Conservation (phyloP, 768 basidiomycete genomes). For the Agrocybe chaxingu region DNA sequence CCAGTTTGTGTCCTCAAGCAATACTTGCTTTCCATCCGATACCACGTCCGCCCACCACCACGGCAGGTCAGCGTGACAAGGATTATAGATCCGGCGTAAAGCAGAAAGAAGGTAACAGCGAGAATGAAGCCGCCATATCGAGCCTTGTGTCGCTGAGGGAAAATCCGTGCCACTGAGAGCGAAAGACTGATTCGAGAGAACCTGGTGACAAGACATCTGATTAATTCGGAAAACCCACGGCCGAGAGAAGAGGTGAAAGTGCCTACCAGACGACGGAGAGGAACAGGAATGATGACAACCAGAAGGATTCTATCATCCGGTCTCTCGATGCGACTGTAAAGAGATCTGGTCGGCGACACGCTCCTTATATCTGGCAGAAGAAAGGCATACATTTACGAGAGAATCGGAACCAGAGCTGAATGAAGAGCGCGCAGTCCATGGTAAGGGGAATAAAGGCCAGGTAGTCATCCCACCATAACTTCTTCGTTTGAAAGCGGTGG, state of each 20-base stretch:
- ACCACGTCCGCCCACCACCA: neutral
- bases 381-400: neutral
- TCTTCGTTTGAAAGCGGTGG: slow-evolving; percentile 10
- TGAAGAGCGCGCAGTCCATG: slow-evolving; percentile 9
- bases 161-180: slow-evolving; percentile 9
- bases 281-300: neutral
- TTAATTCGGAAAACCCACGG: neutral
- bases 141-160: slow-evolving; percentile 2
- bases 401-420: slow-evolving; percentile 10
- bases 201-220: neutral
- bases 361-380: neutral
- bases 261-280: slow-evolving; percentile 5
- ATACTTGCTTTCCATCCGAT: neutral
- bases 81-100: slow-evolving; percentile 2
- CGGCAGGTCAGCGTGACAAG: slow-evolving; percentile 1
- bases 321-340: neutral
- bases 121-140: slow-evolving; percentile 3
- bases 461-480: slow-evolving; percentile 24
- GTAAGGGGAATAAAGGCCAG: slow-evolving; percentile 13
- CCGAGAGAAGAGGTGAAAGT: neutral
- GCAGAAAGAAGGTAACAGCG: slow-evolving; percentile 1
- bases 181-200: slow-evolving; percentile 8
- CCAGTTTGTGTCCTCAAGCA: neutral
- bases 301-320: neutral
- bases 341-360: neutral